Conservation (phyloP, 2,329 filamentous ascomycete genomes). For the Penicillium sp. region DNA sequence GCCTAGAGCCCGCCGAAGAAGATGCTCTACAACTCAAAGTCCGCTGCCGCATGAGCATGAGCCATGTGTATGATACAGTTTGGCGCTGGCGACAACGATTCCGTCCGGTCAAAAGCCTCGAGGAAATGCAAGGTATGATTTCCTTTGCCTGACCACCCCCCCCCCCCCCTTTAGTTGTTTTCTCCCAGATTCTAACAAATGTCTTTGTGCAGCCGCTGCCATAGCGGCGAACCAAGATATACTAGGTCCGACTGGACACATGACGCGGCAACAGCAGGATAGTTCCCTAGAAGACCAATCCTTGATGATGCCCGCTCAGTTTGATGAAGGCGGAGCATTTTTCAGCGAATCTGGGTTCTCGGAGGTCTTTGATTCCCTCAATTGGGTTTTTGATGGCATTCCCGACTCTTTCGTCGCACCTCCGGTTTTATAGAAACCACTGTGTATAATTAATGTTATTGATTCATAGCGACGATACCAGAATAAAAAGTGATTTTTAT, state of each 20-base stretch:
- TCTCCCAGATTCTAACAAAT: conserved; percentile 17
- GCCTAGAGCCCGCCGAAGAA: conserved; percentile 32
- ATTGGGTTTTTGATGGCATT: conserved; percentile 87
- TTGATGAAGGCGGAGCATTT: conserved; percentile 37
- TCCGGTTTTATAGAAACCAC: conserved; percentile 28
- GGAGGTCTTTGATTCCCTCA: conserved; percentile 81
- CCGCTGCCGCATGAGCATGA: conserved; percentile 64
- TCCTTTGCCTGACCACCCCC: conserved; percentile 1
- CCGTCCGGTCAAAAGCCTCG: conserved; percentile 60
- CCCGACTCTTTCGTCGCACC: conserved; percentile 58
- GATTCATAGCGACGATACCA: conserved; percentile 14
- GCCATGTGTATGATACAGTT: conserved; percentile 63
- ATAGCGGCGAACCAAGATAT: conserved; percentile 39
- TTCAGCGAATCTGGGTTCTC: conserved; percentile 54
- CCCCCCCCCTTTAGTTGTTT: conserved; percentile 9
- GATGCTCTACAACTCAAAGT: conserved; percentile 58
- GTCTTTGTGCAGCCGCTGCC: conserved; percentile 15
- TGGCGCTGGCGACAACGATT: conserved; percentile 65
- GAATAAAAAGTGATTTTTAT: conserved; percentile 9
- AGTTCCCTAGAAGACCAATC: conserved; percentile 31
- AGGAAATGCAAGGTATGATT: conserved; percentile 64
- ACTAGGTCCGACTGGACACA: conserved; percentile 24
- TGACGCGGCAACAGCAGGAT: conserved; percentile 31
- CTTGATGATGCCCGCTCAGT: conserved; percentile 35
- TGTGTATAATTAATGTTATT: conserved; percentile 4